A percentile compares a stretch with the other conserved stretches of the same genome.
Evolutionary conservation across 1,139 yeast species (phyloP).

Genomic region (Blastobotrys malaysiensis): DNA sequence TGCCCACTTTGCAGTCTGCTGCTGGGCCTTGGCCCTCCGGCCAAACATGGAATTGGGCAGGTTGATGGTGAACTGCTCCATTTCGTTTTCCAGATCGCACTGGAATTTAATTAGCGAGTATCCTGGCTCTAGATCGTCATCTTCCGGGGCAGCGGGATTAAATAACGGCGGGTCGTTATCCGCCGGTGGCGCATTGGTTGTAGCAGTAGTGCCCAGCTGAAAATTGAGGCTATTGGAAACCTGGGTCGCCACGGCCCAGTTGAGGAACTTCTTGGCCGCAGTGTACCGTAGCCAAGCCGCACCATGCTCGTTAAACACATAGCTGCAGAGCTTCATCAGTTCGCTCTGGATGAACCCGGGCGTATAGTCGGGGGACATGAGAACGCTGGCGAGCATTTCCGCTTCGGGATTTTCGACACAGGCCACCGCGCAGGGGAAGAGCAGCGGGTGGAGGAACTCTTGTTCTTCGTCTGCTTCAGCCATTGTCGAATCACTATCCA

Average conservation of each 20-base stretch:
- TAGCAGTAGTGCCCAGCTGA: neutral
- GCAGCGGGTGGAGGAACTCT: conserved; percentile 7
- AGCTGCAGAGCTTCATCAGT: conserved; percentile 18
- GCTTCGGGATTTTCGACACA: conserved; percentile 19
- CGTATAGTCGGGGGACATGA: conserved; percentile 26
- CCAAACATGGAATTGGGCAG: conserved; percentile 12
- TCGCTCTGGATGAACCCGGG: conserved; percentile 23
- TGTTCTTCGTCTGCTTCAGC: conserved; percentile 3
- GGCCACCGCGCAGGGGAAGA: conserved; percentile 21
- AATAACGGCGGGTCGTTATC: neutral
- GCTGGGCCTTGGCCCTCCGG: conserved; percentile 20
- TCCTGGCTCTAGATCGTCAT: conserved; percentile 5
- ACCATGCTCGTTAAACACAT: conserved; percentile 28
- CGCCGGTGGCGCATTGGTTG: neutral
- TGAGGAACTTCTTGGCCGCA: conserved; percentile 26
- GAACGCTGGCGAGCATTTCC: conserved; percentile 27
- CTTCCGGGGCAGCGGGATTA: too few relatives aligned
- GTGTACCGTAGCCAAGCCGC: conserved; percentile 28
- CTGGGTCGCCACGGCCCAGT: conserved; percentile 21
- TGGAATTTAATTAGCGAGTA: neutral
- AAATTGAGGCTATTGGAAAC: conserved; percentile 5
- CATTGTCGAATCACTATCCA: conserved; percentile 1
- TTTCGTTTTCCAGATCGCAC: neutral
- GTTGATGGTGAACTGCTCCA: conserved; percentile 8
- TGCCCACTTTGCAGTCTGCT: conserved; percentile 27